Conservation (phyloP, 495 filamentous ascomycete species). For the Aspergillus incahuasiensis region DNA sequence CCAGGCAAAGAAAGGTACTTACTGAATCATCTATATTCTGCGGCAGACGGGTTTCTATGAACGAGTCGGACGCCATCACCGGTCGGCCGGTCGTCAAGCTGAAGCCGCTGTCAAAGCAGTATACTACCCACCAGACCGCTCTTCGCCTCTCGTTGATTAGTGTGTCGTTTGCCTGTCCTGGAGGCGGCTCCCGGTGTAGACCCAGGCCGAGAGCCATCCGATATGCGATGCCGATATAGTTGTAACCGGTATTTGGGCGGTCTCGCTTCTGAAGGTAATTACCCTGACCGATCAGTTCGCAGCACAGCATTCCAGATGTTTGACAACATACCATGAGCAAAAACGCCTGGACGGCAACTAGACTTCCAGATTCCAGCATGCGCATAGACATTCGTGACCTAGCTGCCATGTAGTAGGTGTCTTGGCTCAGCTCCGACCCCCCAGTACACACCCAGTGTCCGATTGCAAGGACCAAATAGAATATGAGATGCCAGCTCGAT, state of each 20-base stretch:
- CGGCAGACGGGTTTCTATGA: slow-evolving; percentile 25
- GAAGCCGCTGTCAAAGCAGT: slow-evolving; percentile 28
- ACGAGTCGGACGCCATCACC: slow-evolving; percentile 17
- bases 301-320: background rate
- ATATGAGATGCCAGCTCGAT: slow-evolving; percentile 20
- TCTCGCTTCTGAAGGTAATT: slow-evolving; percentile 24
- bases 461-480: slow-evolving; percentile 23
- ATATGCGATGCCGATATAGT: slow-evolving; percentile 34
- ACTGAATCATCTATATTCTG: slow-evolving; percentile 22
- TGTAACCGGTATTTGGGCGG: slow-evolving; percentile 23
- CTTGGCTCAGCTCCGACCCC: slow-evolving; percentile 11
- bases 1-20: background rate
- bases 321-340: slow-evolving; percentile 18
- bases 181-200: slow-evolving; percentile 34
- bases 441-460: slow-evolving; percentile 18
- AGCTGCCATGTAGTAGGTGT: slow-evolving; percentile 20
- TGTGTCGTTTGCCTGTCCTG: slow-evolving; percentile 2
- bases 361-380: slow-evolving; percentile 24
- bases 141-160: slow-evolving; percentile 16
- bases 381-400: slow-evolving; percentile 24
- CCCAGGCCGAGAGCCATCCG: slow-evolving; percentile 44
- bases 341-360: slow-evolving; percentile 23
- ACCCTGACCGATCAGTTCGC: slow-evolving; percentile 4
- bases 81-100: slow-evolving; percentile 25
- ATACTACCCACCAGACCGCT: slow-evolving; percentile 22